Conservation (phyloP, 371 early-diverging fungal species). For the Nematocida minor region DNA sequence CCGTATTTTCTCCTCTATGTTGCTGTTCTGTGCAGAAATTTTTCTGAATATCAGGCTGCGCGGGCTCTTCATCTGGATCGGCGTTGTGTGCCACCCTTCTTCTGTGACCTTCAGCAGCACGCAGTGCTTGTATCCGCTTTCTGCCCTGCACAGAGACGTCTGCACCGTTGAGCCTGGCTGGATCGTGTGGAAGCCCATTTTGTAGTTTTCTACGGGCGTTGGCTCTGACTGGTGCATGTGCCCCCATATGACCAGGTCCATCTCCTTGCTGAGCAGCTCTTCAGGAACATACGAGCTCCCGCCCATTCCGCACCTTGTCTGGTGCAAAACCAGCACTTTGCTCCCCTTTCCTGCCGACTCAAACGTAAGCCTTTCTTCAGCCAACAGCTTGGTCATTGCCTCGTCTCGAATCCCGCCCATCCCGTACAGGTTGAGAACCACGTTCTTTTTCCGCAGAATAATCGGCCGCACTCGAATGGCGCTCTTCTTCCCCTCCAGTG, state of each 20-base stretch:
- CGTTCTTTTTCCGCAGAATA: constrained; percentile 72
- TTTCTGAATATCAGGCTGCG: constrained; percentile 75
- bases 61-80: constrained; percentile 72
- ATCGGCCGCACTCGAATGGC: constrained; percentile 72
- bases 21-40: constrained; percentile 32
- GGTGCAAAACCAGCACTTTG: constrained; percentile 76
- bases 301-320: constrained; percentile 70
- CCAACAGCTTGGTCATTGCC: constrained; percentile 75
- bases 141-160: constrained; percentile 82
- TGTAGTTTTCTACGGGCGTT: constrained; percentile 67
- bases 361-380: constrained; percentile 71
- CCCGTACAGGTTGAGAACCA: constrained; percentile 79
- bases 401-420: constrained; percentile 89
- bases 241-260: constrained; percentile 89
- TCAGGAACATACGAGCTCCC: constrained; percentile 80
- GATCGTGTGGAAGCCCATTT: constrained; percentile 70
- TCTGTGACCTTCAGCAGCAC: constrained; percentile 48
- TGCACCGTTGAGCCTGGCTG: constrained; percentile 94
- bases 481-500: constrained; percentile 69
- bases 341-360: constrained; percentile 69
- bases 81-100: constrained; percentile 62
- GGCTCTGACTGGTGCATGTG: constrained; percentile 87
- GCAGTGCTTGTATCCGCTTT: constrained; percentile 73
- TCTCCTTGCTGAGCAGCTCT: constrained; percentile 72
- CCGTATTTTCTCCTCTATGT: constrained; percentile 24